A percentile compares a stretch with the other conserved stretches of the same genome.
These are phyloP conservation scores for Herpetomonas muscarum DNA, from an alignment of 208 protist genomes.

Conservation along the genomic window DNA sequence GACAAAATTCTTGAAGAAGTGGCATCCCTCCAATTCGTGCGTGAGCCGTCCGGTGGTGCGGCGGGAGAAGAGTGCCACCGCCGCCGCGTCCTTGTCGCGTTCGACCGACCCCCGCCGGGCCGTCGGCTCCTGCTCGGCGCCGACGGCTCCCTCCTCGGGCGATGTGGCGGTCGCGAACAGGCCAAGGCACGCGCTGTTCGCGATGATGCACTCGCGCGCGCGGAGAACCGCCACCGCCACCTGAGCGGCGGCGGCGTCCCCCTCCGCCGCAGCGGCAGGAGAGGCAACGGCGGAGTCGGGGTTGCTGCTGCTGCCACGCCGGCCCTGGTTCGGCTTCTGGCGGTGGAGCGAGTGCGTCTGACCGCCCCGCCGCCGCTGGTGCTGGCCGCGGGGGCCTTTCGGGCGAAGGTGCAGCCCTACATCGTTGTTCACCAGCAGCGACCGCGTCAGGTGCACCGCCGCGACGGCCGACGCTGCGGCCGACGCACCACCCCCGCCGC, in stretches of 20 bases:
- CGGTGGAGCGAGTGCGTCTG: no score
- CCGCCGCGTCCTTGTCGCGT: no score
- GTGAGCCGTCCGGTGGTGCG: no score
- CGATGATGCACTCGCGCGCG: conserved; percentile 3
- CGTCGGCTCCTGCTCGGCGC: neutral
- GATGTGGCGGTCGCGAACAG: conserved; percentile 6
- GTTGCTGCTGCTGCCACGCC: no score
- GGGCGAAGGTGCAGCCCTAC: conserved; percentile 15
- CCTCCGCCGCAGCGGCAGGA: no score
- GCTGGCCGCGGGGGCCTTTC: neutral
- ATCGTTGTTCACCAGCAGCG: conserved; percentile 20
- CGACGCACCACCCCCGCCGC: conserved; percentile 1
- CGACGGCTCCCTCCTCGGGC: neutral
- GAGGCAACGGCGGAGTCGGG: no score
- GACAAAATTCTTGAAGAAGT: conserved; percentile 29
- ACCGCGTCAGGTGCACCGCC: conserved; percentile 4
- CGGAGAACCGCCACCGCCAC: neutral
- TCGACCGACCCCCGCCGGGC: no score
- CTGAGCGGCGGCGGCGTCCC: neutral
- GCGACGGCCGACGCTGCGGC: conserved; percentile 1
- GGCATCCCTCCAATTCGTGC: conserved; percentile 5
- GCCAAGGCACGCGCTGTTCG: conserved; percentile 23
- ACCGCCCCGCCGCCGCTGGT: no score
- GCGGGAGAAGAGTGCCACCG: no score
- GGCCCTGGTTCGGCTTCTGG: no score